These are phyloP conservation scores for Ceratocystis alfenasii DNA, from an alignment of 2,329 filamentous ascomycete species.

Conservation along the genomic window DNA sequence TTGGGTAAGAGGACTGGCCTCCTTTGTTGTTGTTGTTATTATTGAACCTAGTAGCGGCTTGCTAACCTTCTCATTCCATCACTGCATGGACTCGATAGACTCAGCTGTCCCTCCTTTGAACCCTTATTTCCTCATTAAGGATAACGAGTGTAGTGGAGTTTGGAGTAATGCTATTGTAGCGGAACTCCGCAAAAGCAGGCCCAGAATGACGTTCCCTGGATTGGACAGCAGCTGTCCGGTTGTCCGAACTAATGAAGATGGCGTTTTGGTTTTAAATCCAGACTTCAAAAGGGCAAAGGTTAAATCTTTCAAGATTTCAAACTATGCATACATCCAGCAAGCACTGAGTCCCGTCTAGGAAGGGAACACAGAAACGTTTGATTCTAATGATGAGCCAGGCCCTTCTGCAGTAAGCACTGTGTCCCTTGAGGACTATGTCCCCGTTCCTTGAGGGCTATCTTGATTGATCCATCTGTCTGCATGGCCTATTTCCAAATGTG, in stretches of 20 bases:
- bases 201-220: constrained; percentile 47
- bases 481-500: too few relatives aligned
- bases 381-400: too few relatives aligned
- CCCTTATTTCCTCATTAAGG: constrained; percentile 55
- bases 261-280: constrained; percentile 44
- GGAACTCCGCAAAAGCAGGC: constrained; percentile 47
- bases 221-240: constrained; percentile 53
- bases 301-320: constrained; percentile 44
- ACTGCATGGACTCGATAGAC: constrained; percentile 34
- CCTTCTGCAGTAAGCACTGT: too few relatives aligned
- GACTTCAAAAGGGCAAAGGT: constrained; percentile 43
- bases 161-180: constrained; percentile 59
- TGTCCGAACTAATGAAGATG: constrained; percentile 47
- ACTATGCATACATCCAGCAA: constrained; percentile 40
- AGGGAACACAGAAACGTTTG: too few relatives aligned
- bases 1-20: constrained; percentile 37
- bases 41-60: constrained; percentile 19
- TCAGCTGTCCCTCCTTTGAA: constrained; percentile 59
- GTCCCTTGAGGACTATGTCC: too few relatives aligned
- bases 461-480: too few relatives aligned
- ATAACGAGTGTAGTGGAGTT: constrained; percentile 52
- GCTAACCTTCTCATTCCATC: neutral
- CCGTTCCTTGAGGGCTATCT: too few relatives aligned
- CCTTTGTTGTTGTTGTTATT: neutral
- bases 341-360: constrained; percentile 18